Evolutionary conservation across 768 basidiomycete species (phyloP).

Genomic region (Tylopilus sp.): DNA sequence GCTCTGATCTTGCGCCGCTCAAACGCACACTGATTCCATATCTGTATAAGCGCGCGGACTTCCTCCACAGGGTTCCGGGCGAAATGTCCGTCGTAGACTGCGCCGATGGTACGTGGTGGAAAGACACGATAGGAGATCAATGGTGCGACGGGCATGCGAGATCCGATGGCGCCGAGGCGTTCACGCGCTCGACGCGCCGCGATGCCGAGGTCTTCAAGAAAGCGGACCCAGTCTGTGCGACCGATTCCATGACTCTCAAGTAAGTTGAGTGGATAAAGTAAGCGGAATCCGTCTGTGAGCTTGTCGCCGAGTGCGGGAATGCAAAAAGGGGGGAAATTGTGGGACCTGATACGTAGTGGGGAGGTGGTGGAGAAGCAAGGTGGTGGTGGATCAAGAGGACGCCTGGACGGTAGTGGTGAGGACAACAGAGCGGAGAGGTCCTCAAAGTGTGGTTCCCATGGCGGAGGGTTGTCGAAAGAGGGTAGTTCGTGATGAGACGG

Average conservation of each 20-base stretch:
- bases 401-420: neutral
- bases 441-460: slow-evolving; percentile 29
- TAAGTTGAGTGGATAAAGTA: slow-evolving; percentile 24
- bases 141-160: slow-evolving; percentile 17
- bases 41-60: slow-evolving; percentile 23
- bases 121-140: slow-evolving; percentile 16
- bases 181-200: slow-evolving; percentile 25
- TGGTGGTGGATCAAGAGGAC: slow-evolving; percentile 31
- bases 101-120: slow-evolving; percentile 10
- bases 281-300: slow-evolving; percentile 24
- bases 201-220: slow-evolving; percentile 27
- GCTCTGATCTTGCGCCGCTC: slow-evolving; percentile 30
- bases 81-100: slow-evolving; percentile 21
- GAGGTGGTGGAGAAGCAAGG: slow-evolving; percentile 28
- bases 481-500: neutral
- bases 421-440: slow-evolving; percentile 7
- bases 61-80: slow-evolving; percentile 15
- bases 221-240: slow-evolving; percentile 28
- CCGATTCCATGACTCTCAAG: slow-evolving; percentile 29
- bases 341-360: slow-evolving; percentile 25
- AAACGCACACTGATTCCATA: slow-evolving; percentile 33
- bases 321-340: slow-evolving; percentile 26
- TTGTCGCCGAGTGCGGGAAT: slow-evolving; percentile 21
- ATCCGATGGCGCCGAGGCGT: slow-evolving; percentile 23
- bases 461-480: slow-evolving; percentile 19